Evolutionary conservation across 2,329 filamentous ascomycete species (phyloP).

Genomic region (Cladosporium cucumerinum): DNA sequence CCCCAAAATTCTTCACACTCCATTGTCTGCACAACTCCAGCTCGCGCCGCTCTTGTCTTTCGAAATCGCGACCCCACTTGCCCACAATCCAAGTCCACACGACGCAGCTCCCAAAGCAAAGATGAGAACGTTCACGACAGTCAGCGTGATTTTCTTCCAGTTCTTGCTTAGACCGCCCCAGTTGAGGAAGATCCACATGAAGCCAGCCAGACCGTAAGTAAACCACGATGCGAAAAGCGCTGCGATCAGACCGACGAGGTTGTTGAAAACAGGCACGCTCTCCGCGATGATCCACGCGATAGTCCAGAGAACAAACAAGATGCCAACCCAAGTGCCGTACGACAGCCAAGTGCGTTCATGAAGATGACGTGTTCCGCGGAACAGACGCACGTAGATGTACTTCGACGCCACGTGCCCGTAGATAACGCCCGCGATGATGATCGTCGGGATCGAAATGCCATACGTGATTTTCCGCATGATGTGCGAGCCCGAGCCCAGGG

Average conservation of each 20-base stretch:
- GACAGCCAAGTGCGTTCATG: slow-evolving; percentile 38
- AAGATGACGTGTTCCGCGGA: slow-evolving; percentile 54
- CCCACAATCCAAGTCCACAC: slow-evolving; percentile 30
- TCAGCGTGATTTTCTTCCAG: slow-evolving; percentile 42
- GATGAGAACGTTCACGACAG: slow-evolving; percentile 42
- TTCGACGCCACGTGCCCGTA: slow-evolving; percentile 65
- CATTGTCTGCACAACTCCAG: slow-evolving; percentile 19
- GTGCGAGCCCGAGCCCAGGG: slow-evolving; percentile 58
- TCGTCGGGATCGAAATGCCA: slow-evolving; percentile 67
- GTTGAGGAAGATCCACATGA: slow-evolving; percentile 43
- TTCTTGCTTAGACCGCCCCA: slow-evolving; percentile 41
- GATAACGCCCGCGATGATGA: slow-evolving; percentile 67
- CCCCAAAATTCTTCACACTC: background rate
- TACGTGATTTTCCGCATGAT: slow-evolving; percentile 62
- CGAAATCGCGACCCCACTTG: slow-evolving; percentile 24
- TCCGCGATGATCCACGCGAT: slow-evolving; percentile 66
- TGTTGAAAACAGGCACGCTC: slow-evolving; percentile 67
- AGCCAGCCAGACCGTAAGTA: slow-evolving; percentile 21
- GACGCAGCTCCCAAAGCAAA: slow-evolving; percentile 31
- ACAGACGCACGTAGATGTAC: slow-evolving; percentile 63
- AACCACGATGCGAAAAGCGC: slow-evolving; percentile 64
- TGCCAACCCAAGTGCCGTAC: slow-evolving; percentile 56
- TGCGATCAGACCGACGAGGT: slow-evolving; percentile 59
- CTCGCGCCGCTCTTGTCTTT: slow-evolving; percentile 10
- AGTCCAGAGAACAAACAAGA: slow-evolving; percentile 57